These are phyloP conservation scores for Crithidia mellificae DNA, from an alignment of 208 protist genomes.

Conservation along the genomic window DNA sequence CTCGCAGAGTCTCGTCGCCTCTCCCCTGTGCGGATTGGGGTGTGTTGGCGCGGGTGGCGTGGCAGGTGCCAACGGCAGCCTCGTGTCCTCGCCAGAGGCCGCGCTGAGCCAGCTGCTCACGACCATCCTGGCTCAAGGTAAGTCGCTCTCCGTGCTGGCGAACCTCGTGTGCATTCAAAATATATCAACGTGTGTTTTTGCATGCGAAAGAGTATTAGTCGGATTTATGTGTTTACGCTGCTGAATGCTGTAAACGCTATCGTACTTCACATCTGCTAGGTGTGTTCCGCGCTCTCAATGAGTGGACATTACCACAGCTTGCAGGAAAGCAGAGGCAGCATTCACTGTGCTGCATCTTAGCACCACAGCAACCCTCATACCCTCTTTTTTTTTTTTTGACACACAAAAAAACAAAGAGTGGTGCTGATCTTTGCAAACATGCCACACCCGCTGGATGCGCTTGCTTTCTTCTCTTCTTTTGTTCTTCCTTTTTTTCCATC, in stretches of 20 bases:
- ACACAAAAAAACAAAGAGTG: too few species aligned
- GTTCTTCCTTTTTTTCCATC: conserved; percentile 2
- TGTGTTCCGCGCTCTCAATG: too few species aligned
- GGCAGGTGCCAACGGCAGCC: conserved; percentile 9
- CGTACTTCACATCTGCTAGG: too few species aligned
- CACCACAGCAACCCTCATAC: too few species aligned
- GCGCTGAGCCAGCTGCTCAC: conserved; percentile 50
- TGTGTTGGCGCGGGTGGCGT: conserved; percentile 32
- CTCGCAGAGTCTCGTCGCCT: conserved; percentile 39
- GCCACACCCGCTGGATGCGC: too few species aligned
- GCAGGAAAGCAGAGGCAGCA: too few species aligned
- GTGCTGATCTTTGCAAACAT: too few species aligned
- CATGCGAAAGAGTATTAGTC: conserved; percentile 88
- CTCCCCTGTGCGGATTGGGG: conserved; percentile 39
- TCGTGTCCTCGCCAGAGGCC: conserved; percentile 39
- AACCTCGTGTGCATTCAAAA: conserved; percentile 76
- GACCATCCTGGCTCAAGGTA: conserved; percentile 52
- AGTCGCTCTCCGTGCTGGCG: conserved; percentile 35
- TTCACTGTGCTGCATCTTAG: too few species aligned
- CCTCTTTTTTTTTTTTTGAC: too few species aligned
- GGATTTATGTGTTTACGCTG: conserved; percentile 31
- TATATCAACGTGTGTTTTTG: conserved; percentile 86
- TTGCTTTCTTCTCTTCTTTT: neutral
- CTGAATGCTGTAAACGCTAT: too few species aligned
- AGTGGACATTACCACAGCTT: too few species aligned